Evolutionary conservation across 2,329 filamentous ascomycete genomes (phyloP), one percentile per base, ranked within the genome.

Genomic region (Fusarium oxysporum): DNA sequence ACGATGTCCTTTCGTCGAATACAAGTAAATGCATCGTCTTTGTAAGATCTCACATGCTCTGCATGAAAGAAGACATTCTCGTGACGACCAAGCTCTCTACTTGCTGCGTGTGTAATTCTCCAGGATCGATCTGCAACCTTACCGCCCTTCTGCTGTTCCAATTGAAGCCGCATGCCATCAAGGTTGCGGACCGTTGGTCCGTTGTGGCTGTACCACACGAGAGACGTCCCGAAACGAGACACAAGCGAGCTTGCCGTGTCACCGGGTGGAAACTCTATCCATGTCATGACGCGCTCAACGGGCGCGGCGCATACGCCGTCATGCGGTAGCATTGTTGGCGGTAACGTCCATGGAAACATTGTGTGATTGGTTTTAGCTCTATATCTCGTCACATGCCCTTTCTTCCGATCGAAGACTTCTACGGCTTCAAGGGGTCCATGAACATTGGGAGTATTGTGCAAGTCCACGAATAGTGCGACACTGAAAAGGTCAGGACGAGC

Each of bases 291-390:
- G 23, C 92, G 92, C 63, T 91, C 86, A 9, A 90, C 87, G 73
- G 97, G 91, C 17, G 89, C 90, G 8, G 92, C 87, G 74, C 94
- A 97, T n/a, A 88, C 92, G 1, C 93, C 96, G 77, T 97, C 90
- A 14, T 84, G 82, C 0, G 95, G 94, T 6, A 98, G 87, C 75
- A 97, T 86, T 32, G 89, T 87, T 2, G 86, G 85, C 0, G 96
- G 96, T 0, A 99, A 84, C 1, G 96, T 98, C 96, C 96, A 98
- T 0, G 96, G 96, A 78, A 95, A 98, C 76, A 93, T 92, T 0
- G 92, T 96, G 80, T 95, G 92, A 77, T 97, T 97, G 1, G 90
- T 91, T 11, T 89, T 89, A 19, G 91, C 91, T 45, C 74, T 80
- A 68, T 80, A 83, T 35, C 76, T 78, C 30, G 76, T 80, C 12